Conservation (phyloP, 2,329 filamentous ascomycete species). For the Ophiosphaerella korrae region DNA sequence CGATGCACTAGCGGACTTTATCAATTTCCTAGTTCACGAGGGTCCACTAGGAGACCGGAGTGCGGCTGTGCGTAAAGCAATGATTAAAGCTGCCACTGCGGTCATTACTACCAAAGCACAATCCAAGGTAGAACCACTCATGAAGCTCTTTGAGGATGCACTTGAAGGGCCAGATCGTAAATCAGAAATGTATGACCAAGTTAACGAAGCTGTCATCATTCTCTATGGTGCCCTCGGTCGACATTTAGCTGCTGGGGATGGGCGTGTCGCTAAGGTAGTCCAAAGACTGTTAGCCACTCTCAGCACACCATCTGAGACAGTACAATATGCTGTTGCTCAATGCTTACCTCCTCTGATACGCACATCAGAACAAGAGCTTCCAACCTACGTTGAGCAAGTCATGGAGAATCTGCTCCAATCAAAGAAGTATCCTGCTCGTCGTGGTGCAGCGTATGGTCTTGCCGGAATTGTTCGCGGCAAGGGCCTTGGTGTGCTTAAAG, state of each 20-base stretch:
- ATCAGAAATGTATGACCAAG: constrained; percentile 80
- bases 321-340: constrained; percentile 94
- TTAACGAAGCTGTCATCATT: constrained; percentile 97
- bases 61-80: constrained; percentile 77
- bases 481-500: constrained; percentile 79
- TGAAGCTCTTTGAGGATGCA: constrained; percentile 87
- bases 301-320: constrained; percentile 92
- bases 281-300: constrained; percentile 84
- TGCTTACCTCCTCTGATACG: constrained; percentile 90
- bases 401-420: constrained; percentile 81
- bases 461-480: constrained; percentile 89
- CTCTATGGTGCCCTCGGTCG: constrained; percentile 93
- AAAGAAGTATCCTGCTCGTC: constrained; percentile 89
- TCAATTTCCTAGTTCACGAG: constrained; percentile 82
- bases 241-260: constrained; percentile 83
- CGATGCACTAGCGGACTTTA: constrained; percentile 73
- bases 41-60: constrained; percentile 88
- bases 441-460: constrained; percentile 92
- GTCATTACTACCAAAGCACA: constrained; percentile 84
- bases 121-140: constrained; percentile 81
- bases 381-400: constrained; percentile 79
- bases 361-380: constrained; percentile 76
- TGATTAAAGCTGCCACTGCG: constrained; percentile 86
- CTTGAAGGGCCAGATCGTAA: constrained; percentile 85
- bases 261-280: constrained; percentile 85